Conservation (phyloP, 306 rosid genomes). For the Vachellia collinsii region DNA sequence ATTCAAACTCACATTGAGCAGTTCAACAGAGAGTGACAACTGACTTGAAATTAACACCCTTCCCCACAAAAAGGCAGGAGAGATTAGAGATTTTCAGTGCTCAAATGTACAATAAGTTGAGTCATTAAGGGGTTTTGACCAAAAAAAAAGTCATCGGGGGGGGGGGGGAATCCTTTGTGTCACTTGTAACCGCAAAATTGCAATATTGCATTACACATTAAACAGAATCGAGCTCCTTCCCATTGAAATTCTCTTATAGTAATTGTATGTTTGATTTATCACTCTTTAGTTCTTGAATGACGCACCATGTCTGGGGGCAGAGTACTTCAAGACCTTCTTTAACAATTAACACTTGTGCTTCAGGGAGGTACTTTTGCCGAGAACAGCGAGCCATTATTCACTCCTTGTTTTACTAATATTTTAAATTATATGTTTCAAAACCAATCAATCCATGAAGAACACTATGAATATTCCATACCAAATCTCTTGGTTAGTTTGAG, state of each 20-base stretch:
- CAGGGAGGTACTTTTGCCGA: neutral
- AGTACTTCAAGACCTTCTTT: neutral
- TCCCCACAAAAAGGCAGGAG: neutral
- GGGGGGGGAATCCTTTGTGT: neutral
- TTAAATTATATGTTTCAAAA: slow-evolving; percentile 4
- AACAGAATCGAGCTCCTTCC: neutral
- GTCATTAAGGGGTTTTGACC: neutral
- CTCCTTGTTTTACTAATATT: slow-evolving; percentile 9
- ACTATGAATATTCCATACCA: neutral
- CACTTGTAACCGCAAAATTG: neutral
- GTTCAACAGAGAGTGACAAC: neutral
- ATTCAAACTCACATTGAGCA: slow-evolving; percentile 1
- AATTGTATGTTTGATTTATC: neutral
- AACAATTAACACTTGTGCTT: neutral
- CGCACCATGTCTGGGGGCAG: neutral
- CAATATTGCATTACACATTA: slow-evolving; percentile 4
- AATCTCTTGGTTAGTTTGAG: neutral
- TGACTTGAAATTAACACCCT: neutral
- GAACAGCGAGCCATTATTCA: neutral
- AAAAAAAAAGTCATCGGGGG: no score
- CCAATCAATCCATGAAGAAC: slow-evolving; percentile 3
- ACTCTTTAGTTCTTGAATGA: neutral
- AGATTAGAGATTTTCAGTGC: neutral
- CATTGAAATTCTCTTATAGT: neutral
- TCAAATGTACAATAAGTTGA: neutral